Percentiles rank a stretch among this genome's conserved stretches.
Evolutionary conservation across 164 flowering plant genomes (phyloP).

Genomic region (Liquidambar formosana): DNA sequence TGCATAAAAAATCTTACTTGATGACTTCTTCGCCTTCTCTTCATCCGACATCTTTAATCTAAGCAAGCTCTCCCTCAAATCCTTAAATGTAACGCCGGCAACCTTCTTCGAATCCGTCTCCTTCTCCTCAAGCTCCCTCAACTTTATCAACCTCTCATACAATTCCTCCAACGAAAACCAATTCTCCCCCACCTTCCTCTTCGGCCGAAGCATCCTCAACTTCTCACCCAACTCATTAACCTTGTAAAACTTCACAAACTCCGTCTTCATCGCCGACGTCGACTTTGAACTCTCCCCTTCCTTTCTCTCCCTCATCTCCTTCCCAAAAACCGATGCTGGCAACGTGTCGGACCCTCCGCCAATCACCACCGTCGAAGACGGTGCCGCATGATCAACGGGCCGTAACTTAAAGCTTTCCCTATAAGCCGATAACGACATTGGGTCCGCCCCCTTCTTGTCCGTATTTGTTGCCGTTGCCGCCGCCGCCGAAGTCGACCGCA

Average conservation of each 20-base stretch:
- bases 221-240: conserved; percentile 60
- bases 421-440: conserved; percentile 24
- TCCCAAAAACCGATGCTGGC: conserved; percentile 31
- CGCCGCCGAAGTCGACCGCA: conserved; percentile 20
- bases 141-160: conserved; percentile 63
- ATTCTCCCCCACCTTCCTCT: conserved; percentile 23
- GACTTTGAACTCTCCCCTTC: conserved; percentile 13
- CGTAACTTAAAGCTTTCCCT: conserved; percentile 30
- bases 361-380: background rate
- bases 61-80: conserved; percentile 42
- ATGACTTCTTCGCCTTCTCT: conserved; percentile 20
- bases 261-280: conserved; percentile 22
- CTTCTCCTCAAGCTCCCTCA: conserved; percentile 64
- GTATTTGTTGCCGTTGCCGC: no score
- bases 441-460: conserved; percentile 4
- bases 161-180: conserved; percentile 70
- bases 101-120: conserved; percentile 23
- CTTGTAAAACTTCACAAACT: conserved; percentile 45
- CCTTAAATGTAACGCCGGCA: conserved; percentile 27
- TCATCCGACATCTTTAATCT: conserved; percentile 22
- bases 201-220: conserved; percentile 57
- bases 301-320: conserved; percentile 28
- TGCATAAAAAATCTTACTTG: conserved; percentile 23
- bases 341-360: conserved; percentile 35
- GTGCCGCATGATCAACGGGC: conserved; percentile 11